These are phyloP conservation scores for Rutstroemia sp. DNA, from an alignment of 2,329 filamentous ascomycete genomes.

Conservation along the genomic window DNA sequence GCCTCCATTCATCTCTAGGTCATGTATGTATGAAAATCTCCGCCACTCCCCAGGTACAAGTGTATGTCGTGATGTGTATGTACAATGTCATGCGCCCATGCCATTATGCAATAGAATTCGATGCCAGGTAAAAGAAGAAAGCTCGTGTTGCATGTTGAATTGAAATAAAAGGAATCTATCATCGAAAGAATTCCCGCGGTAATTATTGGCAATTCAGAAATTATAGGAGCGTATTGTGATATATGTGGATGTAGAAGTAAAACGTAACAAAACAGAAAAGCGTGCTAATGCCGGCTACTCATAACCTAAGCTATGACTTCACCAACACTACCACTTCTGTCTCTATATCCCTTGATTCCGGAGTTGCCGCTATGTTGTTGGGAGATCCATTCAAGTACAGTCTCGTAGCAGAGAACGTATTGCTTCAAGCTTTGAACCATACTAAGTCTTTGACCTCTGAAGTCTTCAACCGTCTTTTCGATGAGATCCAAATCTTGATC, in stretches of 20 bases:
- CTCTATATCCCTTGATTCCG: neutral
- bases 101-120: neutral
- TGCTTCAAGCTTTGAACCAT: conserved; percentile 96
- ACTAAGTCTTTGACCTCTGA: conserved; percentile 78
- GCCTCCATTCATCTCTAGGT: neutral
- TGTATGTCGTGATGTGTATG: neutral
- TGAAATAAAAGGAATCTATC: no score
- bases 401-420: conserved; percentile 95
- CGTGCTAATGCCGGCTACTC: no score
- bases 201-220: neutral
- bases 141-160: neutral
- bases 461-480: conserved; percentile 82
- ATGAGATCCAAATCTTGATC: conserved; percentile 71
- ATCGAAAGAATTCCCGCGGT: neutral
- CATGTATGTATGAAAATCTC: neutral
- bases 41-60: no score
- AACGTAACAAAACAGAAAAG: neutral
- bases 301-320: neutral
- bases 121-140: neutral
- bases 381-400: conserved; percentile 78
- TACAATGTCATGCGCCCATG: neutral
- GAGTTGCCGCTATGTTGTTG: conserved; percentile 18
- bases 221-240: neutral
- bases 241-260: neutral
- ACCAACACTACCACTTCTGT: neutral